Percentiles rank a stretch among this genome's conserved stretches.
Conservation (phyloP, 768 basidiomycete genomes). For the Lactarius psammicola region DNA sequence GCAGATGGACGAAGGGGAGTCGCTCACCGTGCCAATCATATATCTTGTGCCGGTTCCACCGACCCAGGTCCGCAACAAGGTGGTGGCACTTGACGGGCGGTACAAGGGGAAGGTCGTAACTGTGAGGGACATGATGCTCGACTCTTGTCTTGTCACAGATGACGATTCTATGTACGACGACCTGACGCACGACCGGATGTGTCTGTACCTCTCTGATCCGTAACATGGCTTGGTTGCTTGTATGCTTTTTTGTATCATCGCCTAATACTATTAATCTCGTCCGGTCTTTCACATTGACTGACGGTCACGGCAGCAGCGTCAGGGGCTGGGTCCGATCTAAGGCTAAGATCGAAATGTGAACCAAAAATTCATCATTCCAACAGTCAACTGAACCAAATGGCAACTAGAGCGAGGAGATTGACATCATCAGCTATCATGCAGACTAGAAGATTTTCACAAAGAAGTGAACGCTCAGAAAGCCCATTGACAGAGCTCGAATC, state of each 20-base stretch:
- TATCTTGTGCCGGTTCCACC: conserved; percentile 46
- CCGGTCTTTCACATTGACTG: not conserved
- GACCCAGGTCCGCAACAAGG: conserved; percentile 43
- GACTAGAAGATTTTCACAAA: not conserved
- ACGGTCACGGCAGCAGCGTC: not conserved
- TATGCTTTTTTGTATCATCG: not conserved
- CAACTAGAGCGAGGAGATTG: not conserved
- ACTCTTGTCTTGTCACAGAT: conserved; percentile 25
- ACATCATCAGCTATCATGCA: not conserved
- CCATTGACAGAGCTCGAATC: not conserved
- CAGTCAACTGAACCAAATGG: not conserved
- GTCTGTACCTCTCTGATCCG: conserved; percentile 15
- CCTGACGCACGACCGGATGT: conserved; percentile 27
- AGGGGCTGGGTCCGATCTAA: not conserved
- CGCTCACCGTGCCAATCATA: conserved; percentile 40
- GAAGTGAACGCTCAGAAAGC: not conserved
- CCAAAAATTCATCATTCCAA: not conserved
- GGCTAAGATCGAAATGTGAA: not conserved
- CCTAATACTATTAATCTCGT: not conserved
- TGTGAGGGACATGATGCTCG: conserved; percentile 24
- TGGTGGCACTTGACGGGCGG: conserved; percentile 48
- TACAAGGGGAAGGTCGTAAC: conserved; percentile 38
- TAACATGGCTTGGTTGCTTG: not conserved
- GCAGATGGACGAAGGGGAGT: conserved; percentile 37
- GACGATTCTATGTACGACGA: conserved; percentile 28